A percentile compares a stretch with the other conserved stretches of the same genome.
These are phyloP conservation scores for Penicillium sp. DNA, from an alignment of 2,329 filamentous ascomycete species.

Conservation along the genomic window DNA sequence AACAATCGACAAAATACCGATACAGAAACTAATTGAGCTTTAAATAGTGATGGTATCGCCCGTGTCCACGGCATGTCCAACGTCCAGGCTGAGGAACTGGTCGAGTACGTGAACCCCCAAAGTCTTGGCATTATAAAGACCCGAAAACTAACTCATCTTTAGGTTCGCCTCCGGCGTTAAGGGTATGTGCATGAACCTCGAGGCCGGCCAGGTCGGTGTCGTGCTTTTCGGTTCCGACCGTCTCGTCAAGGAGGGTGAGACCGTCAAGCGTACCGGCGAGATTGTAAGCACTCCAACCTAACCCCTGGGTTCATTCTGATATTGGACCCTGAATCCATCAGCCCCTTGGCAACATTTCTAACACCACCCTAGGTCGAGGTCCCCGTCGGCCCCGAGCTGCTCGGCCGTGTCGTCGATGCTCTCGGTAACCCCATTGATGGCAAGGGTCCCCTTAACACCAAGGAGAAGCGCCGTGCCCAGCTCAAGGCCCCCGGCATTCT, in stretches of 20 bases:
- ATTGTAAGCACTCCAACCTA: conserved; percentile 68
- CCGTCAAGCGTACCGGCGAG: conserved; percentile 98
- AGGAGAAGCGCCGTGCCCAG: conserved; percentile 91
- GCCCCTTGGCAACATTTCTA: conserved; percentile 9
- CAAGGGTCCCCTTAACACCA: conserved; percentile 94
- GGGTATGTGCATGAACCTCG: conserved; percentile 99
- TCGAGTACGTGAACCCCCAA: conserved; percentile 72
- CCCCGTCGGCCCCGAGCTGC: conserved; percentile 85
- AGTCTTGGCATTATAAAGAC: conserved; percentile 17
- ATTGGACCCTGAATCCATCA: background rate
- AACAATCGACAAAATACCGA: conserved; percentile 10
- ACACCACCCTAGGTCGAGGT: conserved; percentile 73
- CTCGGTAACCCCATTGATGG: conserved; percentile 99
- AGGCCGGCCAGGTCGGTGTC: conserved; percentile 99
- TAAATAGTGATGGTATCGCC: conserved; percentile 95
- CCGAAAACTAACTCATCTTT: conserved; percentile 27
- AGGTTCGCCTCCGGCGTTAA: conserved; percentile 99
- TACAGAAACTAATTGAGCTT: conserved; percentile 21
- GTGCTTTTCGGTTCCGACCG: conserved; percentile 99
- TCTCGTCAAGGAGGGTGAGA: conserved; percentile 99
- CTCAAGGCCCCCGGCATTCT: conserved; percentile 98
- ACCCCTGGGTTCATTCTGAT: conserved; percentile 4
- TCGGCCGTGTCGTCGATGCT: conserved; percentile 97
- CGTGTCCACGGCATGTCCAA: conserved; percentile 99
- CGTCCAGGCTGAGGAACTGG: conserved; percentile 99